These are phyloP conservation scores for Tetrapisispora namnaoensis DNA, from an alignment of 805 yeast species.

Conservation along the genomic window DNA sequence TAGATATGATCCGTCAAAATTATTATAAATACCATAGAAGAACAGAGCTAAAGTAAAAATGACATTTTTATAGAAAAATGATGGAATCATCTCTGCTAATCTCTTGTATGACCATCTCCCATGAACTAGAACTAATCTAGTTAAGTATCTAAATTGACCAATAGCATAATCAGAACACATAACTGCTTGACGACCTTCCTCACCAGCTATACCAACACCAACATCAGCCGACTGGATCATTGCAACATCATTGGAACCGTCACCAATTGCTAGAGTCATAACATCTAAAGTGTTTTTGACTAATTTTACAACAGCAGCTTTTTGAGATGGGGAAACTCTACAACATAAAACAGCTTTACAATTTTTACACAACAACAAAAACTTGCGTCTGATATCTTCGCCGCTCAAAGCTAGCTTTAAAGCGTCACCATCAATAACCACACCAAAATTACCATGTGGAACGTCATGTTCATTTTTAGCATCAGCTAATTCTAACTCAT, in stretches of 20 bases:
- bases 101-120: conserved; percentile 85
- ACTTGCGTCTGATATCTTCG: conserved; percentile 42
- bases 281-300: conserved; percentile 69
- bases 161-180: conserved; percentile 87
- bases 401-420: conserved; percentile 43
- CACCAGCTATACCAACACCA: conserved; percentile 88
- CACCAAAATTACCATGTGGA: conserved; percentile 61
- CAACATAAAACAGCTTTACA: conserved; percentile 79
- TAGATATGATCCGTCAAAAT: conserved; percentile 73
- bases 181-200: conserved; percentile 83
- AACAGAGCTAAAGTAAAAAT: conserved; percentile 64
- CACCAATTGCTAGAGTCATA: conserved; percentile 83
- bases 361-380: conserved; percentile 63
- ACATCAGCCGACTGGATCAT: conserved; percentile 85
- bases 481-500: conserved; percentile 43
- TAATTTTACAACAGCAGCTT: conserved; percentile 68
- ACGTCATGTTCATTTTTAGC: conserved; percentile 54
- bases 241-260: conserved; percentile 84
- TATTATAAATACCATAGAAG: conserved; percentile 68
- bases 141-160: conserved; percentile 69
- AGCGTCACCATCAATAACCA: conserved; percentile 76
- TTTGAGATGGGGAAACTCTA: conserved; percentile 82
- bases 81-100: conserved; percentile 74
- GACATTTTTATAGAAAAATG: conserved; percentile 71
- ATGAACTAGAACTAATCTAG: conserved; percentile 60